phyloP scores from a whole-genome alignment of 768 basidiomycete genomes.

The Collybia nuda region DNA sequence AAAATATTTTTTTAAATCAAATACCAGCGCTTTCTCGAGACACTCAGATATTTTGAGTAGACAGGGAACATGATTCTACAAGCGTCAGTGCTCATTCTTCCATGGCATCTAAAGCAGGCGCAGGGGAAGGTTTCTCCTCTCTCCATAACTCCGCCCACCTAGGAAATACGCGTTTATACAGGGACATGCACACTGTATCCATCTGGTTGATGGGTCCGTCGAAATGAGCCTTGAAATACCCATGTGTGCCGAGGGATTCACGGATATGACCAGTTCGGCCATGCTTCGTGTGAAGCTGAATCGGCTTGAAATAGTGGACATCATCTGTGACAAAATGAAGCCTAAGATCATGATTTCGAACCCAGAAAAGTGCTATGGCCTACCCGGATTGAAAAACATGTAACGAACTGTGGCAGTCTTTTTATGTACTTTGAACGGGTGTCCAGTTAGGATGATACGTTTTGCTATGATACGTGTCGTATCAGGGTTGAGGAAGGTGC shows the following conservation, averaged over 20 bases:
- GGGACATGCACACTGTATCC: slow-evolving; percentile 94
- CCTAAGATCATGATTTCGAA: slow-evolving; percentile 7
- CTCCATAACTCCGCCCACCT: slow-evolving; percentile 72
- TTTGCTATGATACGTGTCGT: slow-evolving; percentile 91
- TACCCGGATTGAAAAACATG: slow-evolving; percentile 95
- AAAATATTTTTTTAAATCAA: no score
- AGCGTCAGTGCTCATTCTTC: slow-evolving; percentile 31
- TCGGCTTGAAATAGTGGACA: slow-evolving; percentile 88
- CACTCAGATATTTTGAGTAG: no score
- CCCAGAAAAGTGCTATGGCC: slow-evolving; percentile 12
- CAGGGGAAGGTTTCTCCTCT: slow-evolving; percentile 9
- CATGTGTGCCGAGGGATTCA: slow-evolving; percentile 94
- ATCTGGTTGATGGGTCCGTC: slow-evolving; percentile 93
- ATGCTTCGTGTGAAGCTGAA: slow-evolving; percentile 90
- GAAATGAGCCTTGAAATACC: slow-evolving; percentile 96
- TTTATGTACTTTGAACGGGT: slow-evolving; percentile 96
- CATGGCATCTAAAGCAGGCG: slow-evolving; percentile 30
- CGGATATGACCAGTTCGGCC: slow-evolving; percentile 87
- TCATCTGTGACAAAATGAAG: slow-evolving; percentile 54
- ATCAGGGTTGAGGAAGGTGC: slow-evolving; percentile 84
- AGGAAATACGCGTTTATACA: slow-evolving; percentile 95
- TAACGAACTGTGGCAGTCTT: slow-evolving; percentile 97
- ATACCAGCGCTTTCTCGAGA: no score
- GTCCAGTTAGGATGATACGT: slow-evolving; percentile 92
- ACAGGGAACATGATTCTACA: no score